phyloP scores from a whole-genome alignment of 179 eudicot species.

The Silene coronaria region DNA sequence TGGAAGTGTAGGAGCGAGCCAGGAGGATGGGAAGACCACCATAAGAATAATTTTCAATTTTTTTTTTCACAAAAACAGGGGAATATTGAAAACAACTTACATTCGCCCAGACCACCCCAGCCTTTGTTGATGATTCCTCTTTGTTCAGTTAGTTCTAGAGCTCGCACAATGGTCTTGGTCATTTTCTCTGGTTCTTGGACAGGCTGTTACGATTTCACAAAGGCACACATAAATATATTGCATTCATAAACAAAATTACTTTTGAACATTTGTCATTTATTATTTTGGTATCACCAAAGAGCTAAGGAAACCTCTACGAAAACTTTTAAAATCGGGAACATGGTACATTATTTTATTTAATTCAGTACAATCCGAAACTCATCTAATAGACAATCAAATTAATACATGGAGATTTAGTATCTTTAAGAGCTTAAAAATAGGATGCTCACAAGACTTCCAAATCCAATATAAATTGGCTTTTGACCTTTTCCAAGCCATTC shows the following conservation, averaged over 20 bases:
- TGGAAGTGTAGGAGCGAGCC: neutral
- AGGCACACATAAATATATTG: slow-evolving; percentile 8
- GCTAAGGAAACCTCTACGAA: neutral
- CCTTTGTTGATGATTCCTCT: slow-evolving; percentile 87
- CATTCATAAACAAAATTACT: neutral
- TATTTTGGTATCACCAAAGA: neutral
- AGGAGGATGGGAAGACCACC: neutral
- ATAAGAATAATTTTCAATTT: neutral
- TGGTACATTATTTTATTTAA: neutral
- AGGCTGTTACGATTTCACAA: slow-evolving; percentile 41
- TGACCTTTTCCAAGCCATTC: slow-evolving; percentile 64
- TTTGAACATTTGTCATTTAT: neutral
- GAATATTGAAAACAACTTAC: slow-evolving; percentile 34
- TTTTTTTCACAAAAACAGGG: neutral
- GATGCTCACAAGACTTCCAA: slow-evolving; percentile 81
- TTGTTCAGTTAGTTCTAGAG: slow-evolving; percentile 60
- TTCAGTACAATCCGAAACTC: neutral
- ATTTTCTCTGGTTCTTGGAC: slow-evolving; percentile 72
- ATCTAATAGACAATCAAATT: too few relatives aligned
- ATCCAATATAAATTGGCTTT: slow-evolving; percentile 84
- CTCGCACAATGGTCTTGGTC: slow-evolving; percentile 64
- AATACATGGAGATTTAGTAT: neutral
- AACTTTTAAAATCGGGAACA: neutral
- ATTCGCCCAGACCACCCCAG: slow-evolving; percentile 86
- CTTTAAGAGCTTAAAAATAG: neutral